Evolutionary conservation across 345 rosid species (phyloP).

Genomic region (Luvunga scandens): DNA sequence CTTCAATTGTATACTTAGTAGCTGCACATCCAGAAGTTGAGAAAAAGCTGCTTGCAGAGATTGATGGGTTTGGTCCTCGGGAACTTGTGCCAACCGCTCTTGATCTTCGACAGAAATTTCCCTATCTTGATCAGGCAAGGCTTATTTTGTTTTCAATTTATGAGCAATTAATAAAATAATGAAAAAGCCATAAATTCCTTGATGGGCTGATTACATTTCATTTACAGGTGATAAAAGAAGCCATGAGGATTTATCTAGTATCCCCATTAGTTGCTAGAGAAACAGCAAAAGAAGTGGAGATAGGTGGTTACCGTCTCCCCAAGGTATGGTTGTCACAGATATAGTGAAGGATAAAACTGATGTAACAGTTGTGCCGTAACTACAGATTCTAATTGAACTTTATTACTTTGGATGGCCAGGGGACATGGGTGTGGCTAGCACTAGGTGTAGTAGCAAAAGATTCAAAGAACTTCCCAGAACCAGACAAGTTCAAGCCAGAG

Average conservation of each 20-base stretch:
- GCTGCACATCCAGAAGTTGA: constrained; percentile 72
- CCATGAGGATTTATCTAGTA: constrained; percentile 79
- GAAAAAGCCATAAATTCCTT: background rate
- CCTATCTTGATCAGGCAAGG: constrained; percentile 78
- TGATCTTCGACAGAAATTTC: constrained; percentile 70
- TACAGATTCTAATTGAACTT: background rate
- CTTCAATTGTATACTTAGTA: constrained; percentile 66
- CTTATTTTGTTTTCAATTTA: background rate
- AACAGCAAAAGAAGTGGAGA: constrained; percentile 70
- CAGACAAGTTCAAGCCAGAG: constrained; percentile 85
- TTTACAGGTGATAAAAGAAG: constrained; percentile 74
- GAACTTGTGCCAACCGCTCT: constrained; percentile 56
- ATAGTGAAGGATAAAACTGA: too few species aligned
- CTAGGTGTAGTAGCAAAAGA: constrained; percentile 84
- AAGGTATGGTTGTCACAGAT: constrained; percentile 41
- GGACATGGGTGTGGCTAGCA: constrained; percentile 97
- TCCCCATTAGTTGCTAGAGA: constrained; percentile 89
- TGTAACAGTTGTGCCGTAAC: too few species aligned
- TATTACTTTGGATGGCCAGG: constrained; percentile 33
- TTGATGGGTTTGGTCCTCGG: constrained; percentile 61
- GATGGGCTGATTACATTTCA: background rate
- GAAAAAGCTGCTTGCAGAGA: constrained; percentile 62
- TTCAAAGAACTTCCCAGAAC: constrained; percentile 80
- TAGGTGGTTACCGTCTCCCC: constrained; percentile 81
- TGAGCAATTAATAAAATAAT: background rate